Evolutionary conservation across 2,329 filamentous ascomycete genomes (phyloP).

Genomic region (Aureobasidium zeae): DNA sequence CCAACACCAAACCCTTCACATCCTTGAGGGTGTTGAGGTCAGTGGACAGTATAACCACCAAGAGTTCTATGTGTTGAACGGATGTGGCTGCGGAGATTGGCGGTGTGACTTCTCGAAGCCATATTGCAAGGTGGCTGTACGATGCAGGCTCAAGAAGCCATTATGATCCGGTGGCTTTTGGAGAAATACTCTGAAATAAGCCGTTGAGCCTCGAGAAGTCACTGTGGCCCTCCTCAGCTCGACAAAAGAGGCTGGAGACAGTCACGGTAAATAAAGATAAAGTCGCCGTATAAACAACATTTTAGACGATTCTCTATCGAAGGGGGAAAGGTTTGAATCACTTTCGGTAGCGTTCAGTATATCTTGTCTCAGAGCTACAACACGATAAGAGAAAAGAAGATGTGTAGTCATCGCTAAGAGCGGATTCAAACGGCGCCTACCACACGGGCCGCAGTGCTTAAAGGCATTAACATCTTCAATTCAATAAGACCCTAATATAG

Average conservation of each 20-base stretch:
- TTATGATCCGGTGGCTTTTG: conserved; percentile 3
- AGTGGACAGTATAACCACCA: no score
- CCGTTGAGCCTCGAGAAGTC: not conserved
- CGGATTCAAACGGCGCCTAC: conserved; percentile 7
- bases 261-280: not conserved
- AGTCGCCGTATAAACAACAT: not conserved
- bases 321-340: not conserved
- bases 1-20: no score
- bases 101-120: no score
- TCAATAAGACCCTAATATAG: not conserved
- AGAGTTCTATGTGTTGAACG: no score
- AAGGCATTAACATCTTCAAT: conserved; percentile 2
- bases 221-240: conserved; percentile 5
- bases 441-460: conserved; percentile 11
- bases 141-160: no score
- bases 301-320: not conserved
- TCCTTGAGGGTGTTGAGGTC: no score
- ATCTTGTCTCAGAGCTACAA: conserved; percentile 10
- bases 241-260: not conserved
- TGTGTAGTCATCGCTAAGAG: conserved; percentile 4
- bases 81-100: no score
- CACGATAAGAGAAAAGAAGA: not conserved
- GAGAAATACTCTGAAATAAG: not conserved
- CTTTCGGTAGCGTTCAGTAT: not conserved
- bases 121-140: no score